Percentiles rank a stretch among this genome's conserved stretches.
phyloP scores from a whole-genome alignment of 2,329 filamentous ascomycete species.

The Penicillium hesseltinei region DNA sequence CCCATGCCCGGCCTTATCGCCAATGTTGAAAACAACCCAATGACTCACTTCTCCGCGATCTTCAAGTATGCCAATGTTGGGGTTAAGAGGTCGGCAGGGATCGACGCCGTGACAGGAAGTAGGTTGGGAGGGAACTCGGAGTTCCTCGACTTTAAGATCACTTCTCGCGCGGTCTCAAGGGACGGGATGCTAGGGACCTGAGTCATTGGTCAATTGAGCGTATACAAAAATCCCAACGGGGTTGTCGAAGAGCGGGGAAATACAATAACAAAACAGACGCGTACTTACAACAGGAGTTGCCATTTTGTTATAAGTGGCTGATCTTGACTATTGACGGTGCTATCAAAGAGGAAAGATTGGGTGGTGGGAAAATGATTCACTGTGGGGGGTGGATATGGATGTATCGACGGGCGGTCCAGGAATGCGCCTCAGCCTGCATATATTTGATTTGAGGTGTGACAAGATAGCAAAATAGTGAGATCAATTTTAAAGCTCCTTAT shows the following conservation, averaged over 20 bases:
- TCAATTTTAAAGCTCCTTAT: not conserved
- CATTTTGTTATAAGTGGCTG: conserved; percentile 20
- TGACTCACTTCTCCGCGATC: conserved; percentile 67
- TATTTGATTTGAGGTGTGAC: not conserved
- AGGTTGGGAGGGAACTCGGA: conserved; percentile 67
- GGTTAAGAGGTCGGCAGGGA: conserved; percentile 88
- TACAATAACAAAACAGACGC: not conserved
- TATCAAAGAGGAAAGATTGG: conserved; percentile 10
- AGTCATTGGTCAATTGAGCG: conserved; percentile 15
- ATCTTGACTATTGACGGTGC: not conserved
- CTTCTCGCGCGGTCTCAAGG: conserved; percentile 57
- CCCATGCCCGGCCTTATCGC: conserved; percentile 1
- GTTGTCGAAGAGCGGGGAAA: not conserved
- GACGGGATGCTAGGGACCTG: conserved; percentile 59
- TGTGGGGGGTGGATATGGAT: conserved; percentile 14
- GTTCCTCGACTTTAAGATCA: conserved; percentile 53
- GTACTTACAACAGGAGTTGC: conserved; percentile 31
- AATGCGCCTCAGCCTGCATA: not conserved
- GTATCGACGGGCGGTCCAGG: conserved; percentile 2
- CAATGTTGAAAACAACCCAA: not conserved
- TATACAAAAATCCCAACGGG: conserved; percentile 7
- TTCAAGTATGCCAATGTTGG: conserved; percentile 96
- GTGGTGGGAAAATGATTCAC: conserved; percentile 26
- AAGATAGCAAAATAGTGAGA: not conserved
- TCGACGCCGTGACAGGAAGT: conserved; percentile 77